phyloP scores from a whole-genome alignment of 805 yeast genomes.

The Teunomyces atbi region DNA sequence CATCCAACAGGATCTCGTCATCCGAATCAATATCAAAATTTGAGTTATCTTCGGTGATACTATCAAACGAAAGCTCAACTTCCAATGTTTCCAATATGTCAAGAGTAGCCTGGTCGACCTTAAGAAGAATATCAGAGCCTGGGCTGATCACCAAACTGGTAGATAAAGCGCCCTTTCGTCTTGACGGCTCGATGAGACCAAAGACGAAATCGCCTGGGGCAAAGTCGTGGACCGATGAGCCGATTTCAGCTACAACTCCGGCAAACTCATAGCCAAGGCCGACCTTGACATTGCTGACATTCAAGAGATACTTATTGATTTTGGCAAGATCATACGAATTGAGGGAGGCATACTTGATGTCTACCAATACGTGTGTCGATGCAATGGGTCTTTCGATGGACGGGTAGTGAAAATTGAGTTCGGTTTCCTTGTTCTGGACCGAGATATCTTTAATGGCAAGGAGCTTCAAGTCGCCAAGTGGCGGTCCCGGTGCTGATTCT shows the following conservation, averaged over 20 bases:
- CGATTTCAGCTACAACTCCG: slow-evolving; percentile 59
- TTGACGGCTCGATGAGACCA: slow-evolving; percentile 55
- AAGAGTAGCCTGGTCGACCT: slow-evolving; percentile 22
- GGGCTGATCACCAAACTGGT: slow-evolving; percentile 58
- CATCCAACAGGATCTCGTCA: slow-evolving; percentile 1
- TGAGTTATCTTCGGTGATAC: neutral
- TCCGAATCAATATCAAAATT: slow-evolving; percentile 8
- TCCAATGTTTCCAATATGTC: slow-evolving; percentile 21
- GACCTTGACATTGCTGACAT: slow-evolving; percentile 50
- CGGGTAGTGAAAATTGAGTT: slow-evolving; percentile 53
- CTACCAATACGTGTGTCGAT: slow-evolving; percentile 50
- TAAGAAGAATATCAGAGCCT: slow-evolving; percentile 38
- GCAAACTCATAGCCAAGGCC: slow-evolving; percentile 73
- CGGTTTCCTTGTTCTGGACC: slow-evolving; percentile 41
- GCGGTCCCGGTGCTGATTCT: neutral
- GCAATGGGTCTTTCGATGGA: slow-evolving; percentile 50
- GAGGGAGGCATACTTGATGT: slow-evolving; percentile 57
- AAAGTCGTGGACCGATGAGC: slow-evolving; percentile 40
- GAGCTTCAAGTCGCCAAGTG: slow-evolving; percentile 47
- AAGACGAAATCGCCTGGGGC: slow-evolving; percentile 62
- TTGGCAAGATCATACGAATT: slow-evolving; percentile 67
- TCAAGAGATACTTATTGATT: slow-evolving; percentile 51
- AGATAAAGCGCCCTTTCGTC: slow-evolving; percentile 56
- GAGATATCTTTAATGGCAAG: slow-evolving; percentile 52
- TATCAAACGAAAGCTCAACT: slow-evolving; percentile 15